These are phyloP conservation scores for Fusarium tupiense DNA, from an alignment of 2,329 filamentous ascomycete genomes.

Conservation along the genomic window DNA sequence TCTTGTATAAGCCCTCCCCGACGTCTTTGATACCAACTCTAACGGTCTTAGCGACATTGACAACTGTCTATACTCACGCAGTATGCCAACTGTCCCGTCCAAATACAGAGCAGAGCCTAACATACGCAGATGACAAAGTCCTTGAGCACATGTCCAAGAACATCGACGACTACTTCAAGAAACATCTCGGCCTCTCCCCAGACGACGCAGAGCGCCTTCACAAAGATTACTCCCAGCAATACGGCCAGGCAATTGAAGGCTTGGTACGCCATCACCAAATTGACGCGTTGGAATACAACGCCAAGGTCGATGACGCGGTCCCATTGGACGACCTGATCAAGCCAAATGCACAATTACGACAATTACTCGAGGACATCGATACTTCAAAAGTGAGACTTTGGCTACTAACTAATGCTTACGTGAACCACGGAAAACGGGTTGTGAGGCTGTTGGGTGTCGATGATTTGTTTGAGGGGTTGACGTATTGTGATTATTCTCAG, in stretches of 20 bases:
- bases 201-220: slow-evolving; percentile 88
- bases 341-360: slow-evolving; percentile 77
- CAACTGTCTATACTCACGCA: slow-evolving; percentile 94
- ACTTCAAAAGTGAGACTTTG: slow-evolving; percentile 84
- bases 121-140: slow-evolving; percentile 73
- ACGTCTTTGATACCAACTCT: fast-evolving
- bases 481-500: slow-evolving; percentile 87
- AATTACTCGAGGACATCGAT: slow-evolving; percentile 84
- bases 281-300: slow-evolving; percentile 92
- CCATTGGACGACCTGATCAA: slow-evolving; percentile 86
- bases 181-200: slow-evolving; percentile 76
- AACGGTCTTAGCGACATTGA: slow-evolving; percentile 84
- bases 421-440: slow-evolving; percentile 85
- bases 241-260: slow-evolving; percentile 96
- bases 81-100: slow-evolving; percentile 55
- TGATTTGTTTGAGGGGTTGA: slow-evolving; percentile 92
- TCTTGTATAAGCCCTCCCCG: slow-evolving; percentile 48
- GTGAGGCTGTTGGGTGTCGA: slow-evolving; percentile 82
- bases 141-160: slow-evolving; percentile 87
- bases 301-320: slow-evolving; percentile 94
- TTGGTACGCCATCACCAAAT: slow-evolving; percentile 94
- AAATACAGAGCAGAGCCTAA: neutral
- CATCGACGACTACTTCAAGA: slow-evolving; percentile 72
- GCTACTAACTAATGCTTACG: slow-evolving; percentile 96
- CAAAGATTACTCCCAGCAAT: slow-evolving; percentile 91